Evolutionary conservation across 2,329 filamentous ascomycete species (phyloP), one percentile per base, ranked within the genome.

Genomic region (Alternaria hordeiaustralica): DNA sequence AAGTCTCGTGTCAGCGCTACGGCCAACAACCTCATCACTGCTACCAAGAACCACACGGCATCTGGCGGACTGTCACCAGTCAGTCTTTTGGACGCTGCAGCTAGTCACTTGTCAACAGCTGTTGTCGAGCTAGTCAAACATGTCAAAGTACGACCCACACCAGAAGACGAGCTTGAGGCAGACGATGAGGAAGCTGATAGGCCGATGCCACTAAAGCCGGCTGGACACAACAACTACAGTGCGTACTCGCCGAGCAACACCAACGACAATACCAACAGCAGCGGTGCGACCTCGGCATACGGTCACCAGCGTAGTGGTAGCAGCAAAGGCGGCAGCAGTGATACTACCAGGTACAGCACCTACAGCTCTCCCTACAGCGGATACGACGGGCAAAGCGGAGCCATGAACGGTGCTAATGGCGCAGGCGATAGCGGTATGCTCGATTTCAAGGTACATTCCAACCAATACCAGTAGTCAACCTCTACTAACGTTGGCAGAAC

Each of bases 1-100:
- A 96, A 93, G 80, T 87, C 88, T 54, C 90, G 91, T 62, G 91
- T 98, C 4, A 96, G 94, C n/a, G 91, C 91, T 3, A 97, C 95
- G 2, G 94, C 96, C 53, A 98, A 98, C 84, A 96, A 95, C 75
- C 85, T 99, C 61, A 97, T 98, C 74, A 98, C 95, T 3, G 93
- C 95, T 2, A 91, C 93, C 33, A 97, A 96, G 83, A 97, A 97
- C 76, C 97, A 96, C 79, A 90, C 92, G 33, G 87, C 88, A 11
- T 90, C 93, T 1, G 89, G 88, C 20, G 96, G 96, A 28, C 87
- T 99, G 30, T 95, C 93, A 1, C 96, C 96, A 0, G 91, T 99
- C n/a, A 97, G 93, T 6, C 83, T 99, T 4, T 85, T 99, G 21
- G 96, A 99, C 79, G 96, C 95, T 4, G 95, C 96, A 3, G 94